These are phyloP conservation scores for Colletotrichum lupini DNA, from an alignment of 2,329 filamentous ascomycete genomes.

Conservation along the genomic window DNA sequence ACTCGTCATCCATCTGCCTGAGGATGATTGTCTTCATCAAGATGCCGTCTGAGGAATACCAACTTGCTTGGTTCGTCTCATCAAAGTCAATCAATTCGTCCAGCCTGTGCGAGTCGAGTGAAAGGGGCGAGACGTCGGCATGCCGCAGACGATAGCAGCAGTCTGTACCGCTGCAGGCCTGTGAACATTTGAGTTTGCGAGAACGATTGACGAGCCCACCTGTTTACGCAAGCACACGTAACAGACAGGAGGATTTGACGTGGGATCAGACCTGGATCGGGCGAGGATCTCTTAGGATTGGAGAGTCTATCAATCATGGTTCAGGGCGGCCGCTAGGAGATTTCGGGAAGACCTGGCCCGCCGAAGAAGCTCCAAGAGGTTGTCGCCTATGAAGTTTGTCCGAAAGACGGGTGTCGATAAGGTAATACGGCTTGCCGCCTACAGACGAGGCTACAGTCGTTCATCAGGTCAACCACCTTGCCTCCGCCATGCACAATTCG, in stretches of 20 bases:
- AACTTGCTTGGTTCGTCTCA: slow-evolving; percentile 27
- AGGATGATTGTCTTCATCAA: slow-evolving; percentile 11
- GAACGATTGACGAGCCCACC: slow-evolving; percentile 25
- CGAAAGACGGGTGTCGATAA: not conserved
- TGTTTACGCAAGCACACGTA: slow-evolving; percentile 30
- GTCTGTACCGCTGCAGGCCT: not conserved
- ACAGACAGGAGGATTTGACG: slow-evolving; percentile 8
- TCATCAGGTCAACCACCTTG: too few relatives aligned
- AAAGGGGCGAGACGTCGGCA: slow-evolving; percentile 3
- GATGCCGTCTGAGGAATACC: not conserved
- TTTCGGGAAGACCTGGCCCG: slow-evolving; percentile 20
- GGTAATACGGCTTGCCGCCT: not conserved
- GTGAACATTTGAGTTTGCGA: slow-evolving; percentile 27
- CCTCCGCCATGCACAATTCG: not conserved
- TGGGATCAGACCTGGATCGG: slow-evolving; percentile 23
- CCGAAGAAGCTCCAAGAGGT: slow-evolving; percentile 8
- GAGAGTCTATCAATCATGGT: slow-evolving; percentile 19
- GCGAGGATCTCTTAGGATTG: slow-evolving; percentile 9
- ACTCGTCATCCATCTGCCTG: slow-evolving; percentile 27
- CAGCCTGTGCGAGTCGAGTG: not conserved
- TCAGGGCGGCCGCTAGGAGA: slow-evolving; percentile 24
- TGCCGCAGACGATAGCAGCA: not conserved
- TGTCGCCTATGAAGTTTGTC: slow-evolving; percentile 1
- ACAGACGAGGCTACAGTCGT: not conserved
- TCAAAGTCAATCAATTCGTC: slow-evolving; percentile 25